Conservation (phyloP, 1,284 basidiomycete genomes). For the Ceratobasidium sp. region DNA sequence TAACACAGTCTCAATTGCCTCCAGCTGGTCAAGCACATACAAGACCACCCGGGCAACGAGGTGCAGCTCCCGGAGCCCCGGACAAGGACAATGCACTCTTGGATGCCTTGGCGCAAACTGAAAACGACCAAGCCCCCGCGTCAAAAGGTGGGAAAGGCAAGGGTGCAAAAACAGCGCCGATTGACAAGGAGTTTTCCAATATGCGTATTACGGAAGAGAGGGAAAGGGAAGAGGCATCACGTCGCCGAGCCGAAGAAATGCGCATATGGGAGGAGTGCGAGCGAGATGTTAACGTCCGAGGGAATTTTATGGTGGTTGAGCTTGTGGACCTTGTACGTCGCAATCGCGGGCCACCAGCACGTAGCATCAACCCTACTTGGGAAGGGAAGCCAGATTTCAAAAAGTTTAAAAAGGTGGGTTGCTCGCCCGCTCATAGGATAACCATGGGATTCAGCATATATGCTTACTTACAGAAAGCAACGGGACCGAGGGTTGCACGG, state of each 20-base stretch:
- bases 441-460: not conserved
- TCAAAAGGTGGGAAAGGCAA: not conserved
- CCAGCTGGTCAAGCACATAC: conserved; percentile 16
- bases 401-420: conserved; percentile 82
- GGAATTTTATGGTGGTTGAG: conserved; percentile 85
- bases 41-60: conserved; percentile 5
- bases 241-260: conserved; percentile 57
- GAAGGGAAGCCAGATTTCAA: conserved; percentile 76
- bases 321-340: conserved; percentile 62
- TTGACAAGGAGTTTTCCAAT: conserved; percentile 28
- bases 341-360: conserved; percentile 36
- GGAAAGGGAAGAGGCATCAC: conserved; percentile 20
- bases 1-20: not conserved
- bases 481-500: conserved; percentile 50
- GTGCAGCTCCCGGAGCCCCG: conserved; percentile 22
- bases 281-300: conserved; percentile 66
- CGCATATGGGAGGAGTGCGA: conserved; percentile 74
- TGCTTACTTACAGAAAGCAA: conserved; percentile 48
- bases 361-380: conserved; percentile 54
- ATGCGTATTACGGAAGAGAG: conserved; percentile 34
- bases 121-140: not conserved
- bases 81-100: conserved; percentile 24
- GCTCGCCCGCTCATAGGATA: too few relatives aligned
- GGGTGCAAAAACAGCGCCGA: not conserved
- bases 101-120: conserved; percentile 12